Evolutionary conservation across 2,329 filamentous ascomycete genomes (phyloP), one percentile per base, ranked within the genome.

Genomic region (Penicillium sclerotigenum): DNA sequence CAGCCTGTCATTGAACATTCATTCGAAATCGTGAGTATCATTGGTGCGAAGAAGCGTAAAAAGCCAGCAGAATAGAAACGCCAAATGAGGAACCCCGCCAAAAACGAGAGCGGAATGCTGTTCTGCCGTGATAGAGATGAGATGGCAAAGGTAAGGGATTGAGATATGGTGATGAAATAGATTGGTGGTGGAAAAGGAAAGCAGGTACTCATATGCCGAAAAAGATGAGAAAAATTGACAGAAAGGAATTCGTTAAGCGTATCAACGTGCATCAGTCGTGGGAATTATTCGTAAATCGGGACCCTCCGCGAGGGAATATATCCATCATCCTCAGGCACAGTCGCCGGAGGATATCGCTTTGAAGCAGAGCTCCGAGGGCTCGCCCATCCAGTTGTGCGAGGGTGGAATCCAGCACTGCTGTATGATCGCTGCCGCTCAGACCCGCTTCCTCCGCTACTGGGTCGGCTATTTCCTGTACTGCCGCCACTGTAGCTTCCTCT

Each of bases 381-480:
- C 2, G 55, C 59, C 59, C 61, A 62, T 13, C 62, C 59, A 3
- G 57, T 56, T 13, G 55, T 41, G 5, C 55, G 48, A 1, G 52
- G 47, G 10, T 58, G 56, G 29, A 59, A 47, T 4, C 62, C 63
- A 4, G 59, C 61, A 47, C 43, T 62, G 36, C 59, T 63, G 13
- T 58, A 68, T 4, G 66, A 65, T 22, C 66, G 61, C 2, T 62
- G 61, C 20, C 62, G 59, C 13, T 68, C 65, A 4, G 65, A 66
- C 3, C 65, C 51, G 28, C 64, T 68, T 9, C 62, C 60, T 29
- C 66, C 66, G 31, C 68, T 68, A 14, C 59, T 57, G 22, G 58
- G 60, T 4, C 61, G 59, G 40, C 63, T 61, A 8, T 60, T 56
- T 13, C 50, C 59, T 14, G 62, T 33, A 29, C 54, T 66, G 8